Evolutionary conservation across 2,329 filamentous ascomycete genomes (phyloP), one percentile per base, ranked within the genome.

Genomic region (Diaporthe helianthi): DNA sequence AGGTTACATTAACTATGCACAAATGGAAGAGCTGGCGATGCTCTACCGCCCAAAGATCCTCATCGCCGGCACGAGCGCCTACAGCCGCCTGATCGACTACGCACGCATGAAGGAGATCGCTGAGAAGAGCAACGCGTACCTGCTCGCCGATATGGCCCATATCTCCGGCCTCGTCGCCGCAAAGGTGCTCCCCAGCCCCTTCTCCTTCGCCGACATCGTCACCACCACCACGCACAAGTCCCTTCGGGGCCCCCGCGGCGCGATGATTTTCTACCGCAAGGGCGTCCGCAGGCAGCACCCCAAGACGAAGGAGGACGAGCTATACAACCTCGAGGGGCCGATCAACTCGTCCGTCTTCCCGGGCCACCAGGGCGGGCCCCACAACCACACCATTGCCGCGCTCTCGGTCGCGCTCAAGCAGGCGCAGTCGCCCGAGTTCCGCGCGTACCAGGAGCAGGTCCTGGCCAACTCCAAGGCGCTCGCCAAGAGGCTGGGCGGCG

Each of bases 181-280:
- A 75, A 94, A 94, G 77, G 94, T 97, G 67, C 89, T 98, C 73
- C 93, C 94, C 52, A 92, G 92, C 71, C 96, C 96, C 63, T 99
- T 98, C 82, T 87, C 88, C 73, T 91, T 92, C 80, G 92, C 94
- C 73, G 96, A 99, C 79, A 91, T 99, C 70, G 96, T 99, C 73
- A 99, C 96, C 58, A 99, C 96, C 26, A 99, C 96, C 46, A 98
- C 93, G 72, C 96, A 99, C 87, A 99, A 99, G 86, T 97, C 93
- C 71, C 88, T 99, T 73, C 92, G 96, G 78, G 96, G 96, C 46
- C 96, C 96, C 46, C 90, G 96, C 78, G 96, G 96, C 74, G 96
- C 96, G 76, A 93, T 99, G 89, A 99, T 99, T 80, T 99, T 99
- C 87, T 99, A 91, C 89, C 92, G 96, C 76, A 97, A 93, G 82